phyloP scores from a whole-genome alignment of 331 rosid species.

The Cydonia oblonga region DNA sequence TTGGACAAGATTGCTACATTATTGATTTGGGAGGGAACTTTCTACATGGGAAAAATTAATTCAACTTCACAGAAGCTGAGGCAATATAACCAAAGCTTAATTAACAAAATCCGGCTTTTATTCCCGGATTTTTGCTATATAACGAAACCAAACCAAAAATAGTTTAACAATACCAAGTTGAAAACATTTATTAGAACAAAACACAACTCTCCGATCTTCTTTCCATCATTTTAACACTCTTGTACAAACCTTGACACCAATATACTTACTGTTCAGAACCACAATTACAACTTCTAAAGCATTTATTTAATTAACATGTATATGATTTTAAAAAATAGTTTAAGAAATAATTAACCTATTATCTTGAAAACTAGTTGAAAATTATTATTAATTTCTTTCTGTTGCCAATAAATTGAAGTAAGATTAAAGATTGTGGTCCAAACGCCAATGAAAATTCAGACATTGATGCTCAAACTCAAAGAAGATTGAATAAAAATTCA shows the following conservation, averaged over 20 bases:
- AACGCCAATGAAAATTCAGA: neutral
- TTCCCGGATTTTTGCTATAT: neutral
- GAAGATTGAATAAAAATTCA: neutral
- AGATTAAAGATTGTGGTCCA: neutral
- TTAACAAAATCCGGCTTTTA: neutral
- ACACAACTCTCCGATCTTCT: neutral
- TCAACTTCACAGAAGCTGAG: neutral
- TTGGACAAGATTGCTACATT: neutral
- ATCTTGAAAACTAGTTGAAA: too few species aligned
- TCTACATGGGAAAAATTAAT: neutral
- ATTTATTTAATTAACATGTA: neutral
- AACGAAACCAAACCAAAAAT: neutral
- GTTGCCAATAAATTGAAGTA: neutral
- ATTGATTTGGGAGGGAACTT: neutral
- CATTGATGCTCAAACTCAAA: neutral
- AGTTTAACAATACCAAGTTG: neutral
- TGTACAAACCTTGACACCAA: neutral
- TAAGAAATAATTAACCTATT: too few species aligned
- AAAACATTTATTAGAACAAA: neutral
- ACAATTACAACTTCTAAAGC: neutral
- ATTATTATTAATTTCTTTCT: neutral
- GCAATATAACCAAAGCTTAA: neutral
- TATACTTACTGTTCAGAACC: neutral
- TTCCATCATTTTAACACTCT: neutral
- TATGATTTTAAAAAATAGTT: too few species aligned